Percentiles rank a stretch among this genome's conserved stretches.
These are phyloP conservation scores for Avena sativa DNA, from an alignment of 176 grass and related monocot genomes.

Conservation along the genomic window DNA sequence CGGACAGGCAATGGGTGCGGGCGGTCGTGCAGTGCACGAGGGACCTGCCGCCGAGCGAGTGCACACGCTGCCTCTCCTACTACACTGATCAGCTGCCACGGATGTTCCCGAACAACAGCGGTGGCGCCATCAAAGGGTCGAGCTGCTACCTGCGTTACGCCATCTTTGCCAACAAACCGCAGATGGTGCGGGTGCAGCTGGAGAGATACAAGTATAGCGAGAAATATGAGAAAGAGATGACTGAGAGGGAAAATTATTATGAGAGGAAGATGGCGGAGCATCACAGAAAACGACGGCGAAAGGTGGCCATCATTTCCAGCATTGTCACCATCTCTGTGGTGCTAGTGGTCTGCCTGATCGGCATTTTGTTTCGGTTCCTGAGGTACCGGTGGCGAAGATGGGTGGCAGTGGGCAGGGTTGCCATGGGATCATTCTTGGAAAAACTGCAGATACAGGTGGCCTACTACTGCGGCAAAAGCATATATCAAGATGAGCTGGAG, in stretches of 20 bases:
- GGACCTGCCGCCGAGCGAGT: slow-evolving; percentile 18
- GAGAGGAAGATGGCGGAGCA: no score
- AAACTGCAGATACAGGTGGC: no score
- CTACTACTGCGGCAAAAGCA: not conserved
- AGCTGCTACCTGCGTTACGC: slow-evolving; percentile 41
- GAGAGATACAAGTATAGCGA: not conserved
- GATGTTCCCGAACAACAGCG: not conserved
- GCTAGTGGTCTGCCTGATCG: not conserved
- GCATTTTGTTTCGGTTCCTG: not conserved
- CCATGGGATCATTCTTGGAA: not conserved
- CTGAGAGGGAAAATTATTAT: not conserved
- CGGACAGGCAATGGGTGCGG: not conserved
- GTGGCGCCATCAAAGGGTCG: not conserved
- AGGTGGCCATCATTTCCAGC: not conserved
- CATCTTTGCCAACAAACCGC: not conserved
- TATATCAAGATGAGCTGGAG: not conserved
- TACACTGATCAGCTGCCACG: not conserved
- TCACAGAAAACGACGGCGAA: not conserved
- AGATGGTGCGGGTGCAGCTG: not conserved
- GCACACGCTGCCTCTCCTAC: slow-evolving; percentile 22
- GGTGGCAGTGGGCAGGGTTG: not conserved
- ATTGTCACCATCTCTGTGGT: not conserved
- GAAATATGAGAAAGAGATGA: not conserved
- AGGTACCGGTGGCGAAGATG: not conserved
- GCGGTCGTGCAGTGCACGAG: slow-evolving; percentile 52